Percentiles rank a stretch among this genome's conserved stretches.
These are phyloP conservation scores for Massariosphaeria phaeospora DNA, from an alignment of 495 filamentous ascomycete genomes.

Conservation along the genomic window DNA sequence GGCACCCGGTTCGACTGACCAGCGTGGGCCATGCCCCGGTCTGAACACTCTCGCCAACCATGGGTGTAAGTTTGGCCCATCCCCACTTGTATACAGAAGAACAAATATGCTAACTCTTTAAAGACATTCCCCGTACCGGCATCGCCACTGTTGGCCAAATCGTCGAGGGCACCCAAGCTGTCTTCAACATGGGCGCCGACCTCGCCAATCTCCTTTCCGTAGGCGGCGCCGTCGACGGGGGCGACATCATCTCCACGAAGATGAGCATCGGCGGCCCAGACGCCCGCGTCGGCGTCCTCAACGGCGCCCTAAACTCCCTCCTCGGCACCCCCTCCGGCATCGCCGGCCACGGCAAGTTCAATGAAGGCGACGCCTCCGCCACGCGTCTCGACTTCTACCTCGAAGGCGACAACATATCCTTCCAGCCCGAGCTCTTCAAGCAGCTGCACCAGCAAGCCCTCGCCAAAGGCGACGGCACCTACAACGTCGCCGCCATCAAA, in stretches of 20 bases:
- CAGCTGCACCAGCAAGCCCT: conserved; percentile 8
- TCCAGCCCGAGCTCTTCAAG: conserved; percentile 9
- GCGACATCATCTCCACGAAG: conserved; percentile 4
- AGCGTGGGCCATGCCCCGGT: conserved; percentile 13
- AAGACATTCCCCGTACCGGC: conserved; percentile 13
- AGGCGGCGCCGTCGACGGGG: conserved; percentile 4
- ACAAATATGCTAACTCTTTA: neutral
- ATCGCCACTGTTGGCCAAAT: conserved; percentile 14
- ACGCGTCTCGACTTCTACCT: conserved; percentile 13
- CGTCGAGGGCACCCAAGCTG: neutral
- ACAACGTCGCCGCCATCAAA: conserved; percentile 10
- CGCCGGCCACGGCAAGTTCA: conserved; percentile 15
- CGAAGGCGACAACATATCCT: conserved; percentile 6
- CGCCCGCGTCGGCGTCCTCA: conserved; percentile 7
- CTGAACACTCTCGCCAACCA: conserved; percentile 16
- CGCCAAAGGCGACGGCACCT: neutral
- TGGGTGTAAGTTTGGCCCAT: conserved; percentile 1
- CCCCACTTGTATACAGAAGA: neutral
- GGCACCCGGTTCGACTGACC: conserved; percentile 7
- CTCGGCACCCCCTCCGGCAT: conserved; percentile 10
- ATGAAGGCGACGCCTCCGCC: conserved; percentile 16
- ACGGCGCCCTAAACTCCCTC: neutral
- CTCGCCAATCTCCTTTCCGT: conserved; percentile 4
- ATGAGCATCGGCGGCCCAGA: conserved; percentile 12
- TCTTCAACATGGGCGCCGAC: conserved; percentile 21